Conservation (phyloP, 352 stramenopile species). For the Globisporangium viniferum region DNA sequence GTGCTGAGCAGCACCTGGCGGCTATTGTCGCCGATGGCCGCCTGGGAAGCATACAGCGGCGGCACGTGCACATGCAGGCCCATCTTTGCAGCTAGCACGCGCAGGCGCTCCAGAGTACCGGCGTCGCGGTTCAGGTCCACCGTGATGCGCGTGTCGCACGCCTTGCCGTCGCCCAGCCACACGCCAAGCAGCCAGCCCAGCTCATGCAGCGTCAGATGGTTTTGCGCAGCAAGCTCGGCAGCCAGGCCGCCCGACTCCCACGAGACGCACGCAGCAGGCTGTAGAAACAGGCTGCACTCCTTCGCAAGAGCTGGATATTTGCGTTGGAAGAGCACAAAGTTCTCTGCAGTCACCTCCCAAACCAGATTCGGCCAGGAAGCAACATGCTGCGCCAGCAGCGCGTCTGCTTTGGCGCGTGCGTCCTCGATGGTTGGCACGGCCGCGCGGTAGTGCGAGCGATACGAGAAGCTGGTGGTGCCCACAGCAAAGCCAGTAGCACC, state of each 20-base stretch:
- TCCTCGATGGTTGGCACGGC: conserved; percentile 6
- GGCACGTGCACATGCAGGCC: conserved; percentile 4
- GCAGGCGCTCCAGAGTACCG: conserved; percentile 9
- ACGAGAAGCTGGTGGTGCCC: background rate
- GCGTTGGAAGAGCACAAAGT: conserved; percentile 10
- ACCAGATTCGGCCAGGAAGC: conserved; percentile 4
- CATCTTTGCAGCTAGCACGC: conserved; percentile 10
- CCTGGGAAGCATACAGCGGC: conserved; percentile 4
- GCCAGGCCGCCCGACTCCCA: conserved; percentile 4
- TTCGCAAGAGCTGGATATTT: conserved; percentile 11
- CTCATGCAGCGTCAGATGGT: conserved; percentile 8
- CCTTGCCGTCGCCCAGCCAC: conserved; percentile 6
- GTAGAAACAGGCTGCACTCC: conserved; percentile 8
- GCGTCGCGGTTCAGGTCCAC: conserved; percentile 8
- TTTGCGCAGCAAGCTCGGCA: conserved; percentile 9
- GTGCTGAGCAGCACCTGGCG: conserved; percentile 10
- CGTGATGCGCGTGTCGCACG: conserved; percentile 9
- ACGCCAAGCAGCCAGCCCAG: conserved; percentile 9
- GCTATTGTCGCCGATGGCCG: conserved; percentile 5
- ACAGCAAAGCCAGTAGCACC: background rate
- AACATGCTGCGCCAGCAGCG: conserved; percentile 7
- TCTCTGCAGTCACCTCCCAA: conserved; percentile 10
- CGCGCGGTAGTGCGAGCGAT: background rate
- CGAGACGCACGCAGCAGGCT: conserved; percentile 6
- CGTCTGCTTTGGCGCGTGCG: conserved; percentile 5